phyloP scores from a whole-genome alignment of 352 stramenopile genomes.

The Globisporangium takayamanum region DNA sequence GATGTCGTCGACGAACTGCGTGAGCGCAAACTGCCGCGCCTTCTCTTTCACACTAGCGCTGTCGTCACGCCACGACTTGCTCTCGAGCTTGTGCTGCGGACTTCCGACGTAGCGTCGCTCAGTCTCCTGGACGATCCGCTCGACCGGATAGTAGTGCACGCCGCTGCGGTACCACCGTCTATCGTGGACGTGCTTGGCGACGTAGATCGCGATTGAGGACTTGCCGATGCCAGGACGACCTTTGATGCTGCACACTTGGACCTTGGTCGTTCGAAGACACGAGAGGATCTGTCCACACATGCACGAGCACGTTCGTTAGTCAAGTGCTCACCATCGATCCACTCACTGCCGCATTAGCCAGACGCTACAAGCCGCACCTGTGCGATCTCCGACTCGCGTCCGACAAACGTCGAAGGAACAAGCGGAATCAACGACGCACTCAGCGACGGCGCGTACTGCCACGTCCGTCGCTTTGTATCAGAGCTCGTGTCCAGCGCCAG shows the following conservation, averaged over 20 bases:
- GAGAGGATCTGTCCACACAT: slow-evolving; percentile 17
- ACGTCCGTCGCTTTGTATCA: slow-evolving; percentile 9
- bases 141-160: slow-evolving; percentile 53
- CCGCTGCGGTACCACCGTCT: slow-evolving; percentile 38
- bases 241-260: slow-evolving; percentile 44
- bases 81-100: too few relatives aligned
- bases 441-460: slow-evolving; percentile 24
- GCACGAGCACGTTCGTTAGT: background rate
- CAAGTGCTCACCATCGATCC: background rate
- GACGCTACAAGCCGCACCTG: slow-evolving; percentile 23
- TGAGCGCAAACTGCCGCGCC: slow-evolving; percentile 11
- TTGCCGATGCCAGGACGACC: slow-evolving; percentile 48
- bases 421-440: slow-evolving; percentile 49
- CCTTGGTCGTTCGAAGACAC: slow-evolving; percentile 20
- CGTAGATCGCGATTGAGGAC: slow-evolving; percentile 45
- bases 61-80: slow-evolving; percentile 12
- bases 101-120: too few relatives aligned
- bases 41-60: background rate
- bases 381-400: slow-evolving; percentile 34
- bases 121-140: slow-evolving; percentile 24
- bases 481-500: slow-evolving; percentile 14
- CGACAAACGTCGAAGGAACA: slow-evolving; percentile 46
- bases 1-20: slow-evolving; percentile 21
- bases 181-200: slow-evolving; percentile 42
- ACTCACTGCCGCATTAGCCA: background rate